These are phyloP conservation scores for Podila horticola DNA, from an alignment of 192 early-diverging fungal genomes.

Conservation along the genomic window DNA sequence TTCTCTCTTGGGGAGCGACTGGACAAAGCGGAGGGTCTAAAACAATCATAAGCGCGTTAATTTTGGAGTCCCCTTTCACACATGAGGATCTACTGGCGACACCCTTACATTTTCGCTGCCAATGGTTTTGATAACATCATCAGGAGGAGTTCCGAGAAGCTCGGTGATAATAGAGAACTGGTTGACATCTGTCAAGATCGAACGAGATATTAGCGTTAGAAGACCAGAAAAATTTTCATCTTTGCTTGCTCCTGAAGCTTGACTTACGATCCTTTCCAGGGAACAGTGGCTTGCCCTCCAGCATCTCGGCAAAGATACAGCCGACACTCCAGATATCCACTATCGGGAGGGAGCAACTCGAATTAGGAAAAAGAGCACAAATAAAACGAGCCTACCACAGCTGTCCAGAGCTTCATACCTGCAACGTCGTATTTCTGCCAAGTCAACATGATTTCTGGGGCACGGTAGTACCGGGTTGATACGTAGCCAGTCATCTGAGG, in stretches of 20 bases:
- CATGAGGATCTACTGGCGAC: background rate
- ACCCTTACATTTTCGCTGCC: slow-evolving; percentile 4
- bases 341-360: slow-evolving; percentile 8
- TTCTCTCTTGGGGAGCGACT: slow-evolving; percentile 83
- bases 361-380: background rate
- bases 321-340: slow-evolving; percentile 97
- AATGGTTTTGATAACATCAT: slow-evolving; percentile 74
- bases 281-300: slow-evolving; percentile 95
- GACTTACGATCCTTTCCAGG: slow-evolving; percentile 92
- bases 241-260: background rate
- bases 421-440: slow-evolving; percentile 98
- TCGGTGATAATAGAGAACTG: slow-evolving; percentile 65
- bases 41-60: background rate
- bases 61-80: too few species aligned
- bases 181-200: slow-evolving; percentile 67
- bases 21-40: slow-evolving; percentile 73
- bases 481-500: slow-evolving; percentile 99
- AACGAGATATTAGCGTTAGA: background rate
- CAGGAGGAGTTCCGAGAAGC: slow-evolving; percentile 88
- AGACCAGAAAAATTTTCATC: background rate
- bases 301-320: slow-evolving; percentile 96
- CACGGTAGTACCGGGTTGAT: slow-evolving; percentile 96
- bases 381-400: background rate
- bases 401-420: slow-evolving; percentile 22
- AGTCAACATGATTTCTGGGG: slow-evolving; percentile 98